Evolutionary conservation across 176 grass and related monocot genomes (phyloP).

Genomic region (Oryza australiensis): DNA sequence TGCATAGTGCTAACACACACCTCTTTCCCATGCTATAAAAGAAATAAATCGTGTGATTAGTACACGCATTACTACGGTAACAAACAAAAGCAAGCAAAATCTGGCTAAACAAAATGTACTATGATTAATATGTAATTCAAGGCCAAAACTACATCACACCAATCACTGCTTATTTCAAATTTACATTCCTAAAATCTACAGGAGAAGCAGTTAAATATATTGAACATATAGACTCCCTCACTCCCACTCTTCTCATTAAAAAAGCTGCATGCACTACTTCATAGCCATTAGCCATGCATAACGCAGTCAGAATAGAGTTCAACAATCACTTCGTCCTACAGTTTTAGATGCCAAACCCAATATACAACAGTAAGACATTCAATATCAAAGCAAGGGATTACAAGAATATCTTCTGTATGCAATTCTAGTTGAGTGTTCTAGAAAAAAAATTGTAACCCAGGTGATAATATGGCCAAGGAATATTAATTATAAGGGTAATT

Average conservation of each 20-base stretch:
- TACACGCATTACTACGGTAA: conserved; percentile 27
- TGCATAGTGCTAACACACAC: conserved; percentile 82
- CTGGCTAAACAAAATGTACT: conserved; percentile 16
- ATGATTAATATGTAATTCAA: not conserved
- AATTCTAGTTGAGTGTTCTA: conserved; percentile 8
- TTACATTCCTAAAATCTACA: not conserved
- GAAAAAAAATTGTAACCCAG: not conserved
- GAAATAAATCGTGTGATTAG: conserved; percentile 30
- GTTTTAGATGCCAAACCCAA: not conserved
- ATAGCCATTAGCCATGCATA: not conserved
- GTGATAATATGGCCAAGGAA: not conserved
- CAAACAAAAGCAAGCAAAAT: conserved; percentile 21
- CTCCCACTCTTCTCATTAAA: not conserved
- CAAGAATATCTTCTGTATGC: not conserved
- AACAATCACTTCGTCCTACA: not conserved
- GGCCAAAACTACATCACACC: conserved; percentile 22
- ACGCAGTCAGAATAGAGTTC: not conserved
- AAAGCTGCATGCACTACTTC: conserved; percentile 4
- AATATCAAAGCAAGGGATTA: conserved; percentile 3
- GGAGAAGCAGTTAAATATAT: not conserved
- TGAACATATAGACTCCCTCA: not conserved
- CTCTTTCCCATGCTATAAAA: conserved; percentile 63
- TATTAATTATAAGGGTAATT: not conserved
- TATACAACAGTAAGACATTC: conserved; percentile 20
- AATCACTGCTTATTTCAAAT: not conserved